Base-by-base conservation (phyloP, 1,139 yeast species). In the Hanseniaspora sp. region DNA sequence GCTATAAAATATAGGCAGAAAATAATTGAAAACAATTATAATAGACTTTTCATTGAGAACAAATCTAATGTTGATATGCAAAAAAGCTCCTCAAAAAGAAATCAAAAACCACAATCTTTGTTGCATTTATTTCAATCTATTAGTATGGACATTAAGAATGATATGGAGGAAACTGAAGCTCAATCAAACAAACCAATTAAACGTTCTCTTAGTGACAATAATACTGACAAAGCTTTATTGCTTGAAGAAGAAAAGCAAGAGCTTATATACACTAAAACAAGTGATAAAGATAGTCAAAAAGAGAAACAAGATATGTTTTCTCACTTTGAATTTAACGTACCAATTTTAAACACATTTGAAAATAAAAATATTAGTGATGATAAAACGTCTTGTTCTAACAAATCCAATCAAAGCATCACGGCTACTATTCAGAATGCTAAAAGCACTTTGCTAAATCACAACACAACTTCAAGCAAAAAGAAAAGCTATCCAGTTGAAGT, bases 81-180 rank as follows among this genome's bases (percentile, higher is more conserved):
- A 11, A 35, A 11, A 52, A 41, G 35, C 51, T 46, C 6, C 11
- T 17, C 2, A 23, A 52, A 38, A 46, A 33, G n/a, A 33, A 38
- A 40, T 17, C 41, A 48, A 38, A 57, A 56, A 15, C 59, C 56
- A 40, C 58, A 59, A 31, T 56, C 60, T 1, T 42, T 61, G 43
- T 46, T 61, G 15, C 54, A 51, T 13, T 17, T 51, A 37, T 51
- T 51, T 45, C 48, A 51, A 13, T 17, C 45, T 23, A 47, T 51
- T 5, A 51, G 54, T 35, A 23, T 58, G 31, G 44, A 34, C 3
- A 15, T 48, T 5, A 38, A 46, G 30, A 33, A 35, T 28, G 40
- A 54, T 17, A 31, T 33, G 5, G 33, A 38, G 11, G 11, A 31
- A 7, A 23, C 38, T 29, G 13, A 30, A 31, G 13, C 2, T 17